Base-by-base conservation (phyloP, 495 filamentous ascomycete genomes). In the Podospora australis region DNA sequence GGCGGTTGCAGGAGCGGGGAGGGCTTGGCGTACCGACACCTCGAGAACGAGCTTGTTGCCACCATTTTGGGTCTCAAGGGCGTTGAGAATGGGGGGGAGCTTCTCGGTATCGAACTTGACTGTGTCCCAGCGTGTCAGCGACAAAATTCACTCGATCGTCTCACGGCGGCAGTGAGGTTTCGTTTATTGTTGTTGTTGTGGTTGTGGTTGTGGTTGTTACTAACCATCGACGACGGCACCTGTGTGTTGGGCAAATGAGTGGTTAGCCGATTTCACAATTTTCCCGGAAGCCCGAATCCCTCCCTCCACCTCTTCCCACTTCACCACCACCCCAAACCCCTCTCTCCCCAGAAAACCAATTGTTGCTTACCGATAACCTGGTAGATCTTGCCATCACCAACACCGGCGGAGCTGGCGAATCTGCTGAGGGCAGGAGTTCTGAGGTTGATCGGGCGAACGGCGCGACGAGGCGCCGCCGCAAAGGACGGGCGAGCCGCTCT, bases 21-120 rank as follows among this genome's bases (percentile, higher is more conserved):
- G 42, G 43, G 28, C 44, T 50, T 58, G 52, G 48, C 90, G 68
- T 94, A 95, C 90, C 66, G 92, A 73, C 72, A 98, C 92, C 80
- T 98, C 92, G 53, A 98, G 83, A 46, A 95, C 80, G 49, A 98
- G 85, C 82, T 91, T 97, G 66, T 96, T 77, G 69, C 88, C 90
- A 73, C 81, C 81, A 75, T 97, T 97, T 46, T 80, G 70, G 64
- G 90, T 95, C 71, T 81, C 80, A 67, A 98, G 78, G 70, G 92
- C 92, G 73, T 98, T 97, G 65, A 97, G 84, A 82, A 98, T 98
- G 63, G 92, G 78, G 58, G 92, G 92, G 57, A 98, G 86, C 74
- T 88, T 83, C 49, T 94, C 88, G 57, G 80, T 83, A 65, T 95
- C 88, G 81, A 98, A 98, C 80, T 97, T 97, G 65, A 80, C 77